Conservation (phyloP, 2,329 filamentous ascomycete species). For the Cladosporium sphaerospermum region DNA sequence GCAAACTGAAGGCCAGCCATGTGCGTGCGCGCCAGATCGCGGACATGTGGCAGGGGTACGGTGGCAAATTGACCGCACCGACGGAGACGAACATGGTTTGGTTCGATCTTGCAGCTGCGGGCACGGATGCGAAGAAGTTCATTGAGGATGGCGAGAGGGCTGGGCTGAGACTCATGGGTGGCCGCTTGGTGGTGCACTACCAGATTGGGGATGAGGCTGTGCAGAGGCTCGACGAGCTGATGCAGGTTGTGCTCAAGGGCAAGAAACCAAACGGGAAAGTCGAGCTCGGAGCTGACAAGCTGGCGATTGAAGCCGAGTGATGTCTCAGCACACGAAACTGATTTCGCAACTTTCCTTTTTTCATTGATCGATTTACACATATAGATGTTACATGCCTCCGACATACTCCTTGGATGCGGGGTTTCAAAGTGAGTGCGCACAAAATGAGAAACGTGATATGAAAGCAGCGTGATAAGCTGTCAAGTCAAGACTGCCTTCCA, state of each 20-base stretch:
- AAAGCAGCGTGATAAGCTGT: no score
- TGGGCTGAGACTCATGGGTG: constrained; percentile 52
- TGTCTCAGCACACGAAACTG: not conserved
- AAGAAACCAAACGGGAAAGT: constrained; percentile 20
- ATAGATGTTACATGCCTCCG: not conserved
- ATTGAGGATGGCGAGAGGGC: constrained; percentile 50
- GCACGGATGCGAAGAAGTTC: constrained; percentile 48
- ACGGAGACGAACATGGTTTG: constrained; percentile 92
- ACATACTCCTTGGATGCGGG: no score
- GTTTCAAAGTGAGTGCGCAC: no score
- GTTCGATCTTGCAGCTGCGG: constrained; percentile 63
- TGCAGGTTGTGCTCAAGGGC: constrained; percentile 35
- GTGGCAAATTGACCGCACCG: constrained; percentile 61
- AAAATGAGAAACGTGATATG: no score
- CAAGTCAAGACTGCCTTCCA: no score
- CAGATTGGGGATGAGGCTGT: constrained; percentile 65
- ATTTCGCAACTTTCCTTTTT: no score
- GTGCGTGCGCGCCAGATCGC: constrained; percentile 56
- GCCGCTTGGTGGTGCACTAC: constrained; percentile 63
- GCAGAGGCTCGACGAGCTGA: constrained; percentile 49
- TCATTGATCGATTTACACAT: not conserved
- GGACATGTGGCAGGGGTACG: constrained; percentile 60
- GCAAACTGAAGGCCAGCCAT: constrained; percentile 57
- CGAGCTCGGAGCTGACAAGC: constrained; percentile 18
- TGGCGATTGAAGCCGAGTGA: constrained; percentile 11